Percentiles rank a stretch among this genome's conserved stretches.
phyloP scores from a whole-genome alignment of 2,329 filamentous ascomycete genomes.

The Ophiobolus disseminans region DNA sequence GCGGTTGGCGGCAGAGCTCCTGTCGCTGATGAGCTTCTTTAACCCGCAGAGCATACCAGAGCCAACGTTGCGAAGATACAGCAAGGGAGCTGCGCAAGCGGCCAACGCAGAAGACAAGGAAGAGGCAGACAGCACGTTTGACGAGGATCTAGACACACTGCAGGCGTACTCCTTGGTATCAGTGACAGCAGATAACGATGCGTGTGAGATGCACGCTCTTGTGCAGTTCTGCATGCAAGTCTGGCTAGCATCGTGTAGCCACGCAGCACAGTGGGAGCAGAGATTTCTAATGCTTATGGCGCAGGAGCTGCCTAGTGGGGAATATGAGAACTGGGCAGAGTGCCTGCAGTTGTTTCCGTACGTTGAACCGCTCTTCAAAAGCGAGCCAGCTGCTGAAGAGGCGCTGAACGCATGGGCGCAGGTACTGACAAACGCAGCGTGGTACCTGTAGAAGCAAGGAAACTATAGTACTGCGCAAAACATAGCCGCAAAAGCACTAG shows the following conservation, averaged over 20 bases:
- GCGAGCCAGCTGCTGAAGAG: constrained; percentile 6
- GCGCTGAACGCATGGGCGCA: constrained; percentile 15
- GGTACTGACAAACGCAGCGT: constrained; percentile 14
- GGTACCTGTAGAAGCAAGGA: constrained; percentile 18
- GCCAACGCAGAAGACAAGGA: constrained; percentile 1
- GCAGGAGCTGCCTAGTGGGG: constrained; percentile 13
- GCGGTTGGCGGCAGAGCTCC: constrained; percentile 50
- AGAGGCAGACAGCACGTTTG: constrained; percentile 8
- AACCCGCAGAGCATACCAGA: constrained; percentile 53
- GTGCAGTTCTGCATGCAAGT: constrained; percentile 23
- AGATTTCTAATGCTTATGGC: constrained; percentile 14
- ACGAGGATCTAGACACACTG: constrained; percentile 22
- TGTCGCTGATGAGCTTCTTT: constrained; percentile 59
- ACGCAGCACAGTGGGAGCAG: constrained; percentile 13
- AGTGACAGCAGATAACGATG: constrained; percentile 6
- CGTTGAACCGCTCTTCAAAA: constrained; percentile 13
- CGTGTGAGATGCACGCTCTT: constrained; percentile 22
- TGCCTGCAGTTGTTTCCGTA: constrained; percentile 22
- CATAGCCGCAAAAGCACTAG: constrained; percentile 10
- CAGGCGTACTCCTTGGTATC: constrained; percentile 23
- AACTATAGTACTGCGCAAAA: constrained; percentile 16
- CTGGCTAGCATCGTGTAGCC: constrained; percentile 17
- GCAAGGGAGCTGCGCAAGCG: background rate
- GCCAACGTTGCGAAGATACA: background rate
- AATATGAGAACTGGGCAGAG: constrained; percentile 20